phyloP scores from a whole-genome alignment of 352 stramenopile species.

The Globisporangium irregulare region DNA sequence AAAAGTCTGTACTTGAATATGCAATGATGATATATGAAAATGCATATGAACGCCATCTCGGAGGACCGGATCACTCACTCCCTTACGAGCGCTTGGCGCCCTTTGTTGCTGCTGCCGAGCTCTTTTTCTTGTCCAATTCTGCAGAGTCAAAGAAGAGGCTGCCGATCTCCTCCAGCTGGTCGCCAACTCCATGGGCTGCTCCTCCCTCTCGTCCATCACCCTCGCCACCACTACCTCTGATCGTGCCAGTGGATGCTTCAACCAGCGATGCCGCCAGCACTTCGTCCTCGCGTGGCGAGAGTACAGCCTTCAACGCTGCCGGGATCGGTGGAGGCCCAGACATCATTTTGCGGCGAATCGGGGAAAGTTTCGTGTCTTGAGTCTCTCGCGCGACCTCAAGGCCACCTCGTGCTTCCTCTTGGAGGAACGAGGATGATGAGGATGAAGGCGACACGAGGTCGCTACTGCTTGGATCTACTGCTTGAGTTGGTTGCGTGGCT shows the following conservation, averaged over 20 bases:
- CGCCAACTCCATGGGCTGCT: neutral
- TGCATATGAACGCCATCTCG: neutral
- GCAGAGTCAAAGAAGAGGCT: constrained; percentile 1
- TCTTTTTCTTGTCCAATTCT: neutral
- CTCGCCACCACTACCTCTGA: neutral
- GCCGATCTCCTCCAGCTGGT: constrained; percentile 14
- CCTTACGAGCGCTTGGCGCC: neutral
- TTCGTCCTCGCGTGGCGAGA: constrained; percentile 45
- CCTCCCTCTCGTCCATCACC: neutral
- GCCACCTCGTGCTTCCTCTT: neutral
- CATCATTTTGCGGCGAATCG: constrained; percentile 50
- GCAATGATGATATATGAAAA: neutral
- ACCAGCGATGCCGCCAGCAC: constrained; percentile 21
- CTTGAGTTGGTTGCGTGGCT: neutral
- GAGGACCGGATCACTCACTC: neutral
- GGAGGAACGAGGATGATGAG: neutral
- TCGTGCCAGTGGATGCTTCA: neutral
- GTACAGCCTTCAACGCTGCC: constrained; percentile 18
- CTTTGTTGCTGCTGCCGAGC: neutral
- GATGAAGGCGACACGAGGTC: neutral
- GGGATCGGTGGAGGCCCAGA: constrained; percentile 16
- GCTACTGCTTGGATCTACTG: neutral
- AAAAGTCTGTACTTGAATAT: neutral
- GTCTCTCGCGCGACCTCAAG: neutral
- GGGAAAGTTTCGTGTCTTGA: constrained; percentile 27